Evolutionary conservation across 345 rosid species (phyloP).

Genomic region (Heritiera littoralis): DNA sequence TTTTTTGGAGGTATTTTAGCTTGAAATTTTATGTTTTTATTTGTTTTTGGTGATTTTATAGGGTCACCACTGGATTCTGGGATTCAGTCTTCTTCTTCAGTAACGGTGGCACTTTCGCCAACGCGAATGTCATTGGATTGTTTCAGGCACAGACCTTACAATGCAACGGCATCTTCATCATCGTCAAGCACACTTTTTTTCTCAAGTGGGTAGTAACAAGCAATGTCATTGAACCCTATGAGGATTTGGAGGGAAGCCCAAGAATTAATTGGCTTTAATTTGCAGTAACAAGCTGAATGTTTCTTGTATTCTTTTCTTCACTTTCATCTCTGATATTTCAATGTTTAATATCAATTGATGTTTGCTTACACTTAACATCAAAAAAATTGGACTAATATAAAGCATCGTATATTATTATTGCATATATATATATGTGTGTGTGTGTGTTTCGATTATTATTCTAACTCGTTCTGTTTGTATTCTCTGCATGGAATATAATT

Average conservation of each 20-base stretch:
- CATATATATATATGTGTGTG: not conserved
- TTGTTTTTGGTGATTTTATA: slow-evolving; percentile 16
- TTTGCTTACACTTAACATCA: not conserved
- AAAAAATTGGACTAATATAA: not conserved
- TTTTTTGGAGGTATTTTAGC: not conserved
- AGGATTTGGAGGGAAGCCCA: not conserved
- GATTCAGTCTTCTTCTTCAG: slow-evolving; percentile 54
- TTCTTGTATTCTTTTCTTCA: not conserved
- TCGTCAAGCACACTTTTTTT: slow-evolving; percentile 72
- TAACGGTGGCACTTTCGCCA: slow-evolving; percentile 62
- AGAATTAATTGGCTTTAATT: slow-evolving; percentile 1
- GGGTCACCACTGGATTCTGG: slow-evolving; percentile 69
- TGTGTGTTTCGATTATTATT: not conserved
- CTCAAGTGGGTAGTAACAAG: slow-evolving; percentile 32
- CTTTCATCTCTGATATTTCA: slow-evolving; percentile 1
- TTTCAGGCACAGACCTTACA: slow-evolving; percentile 66
- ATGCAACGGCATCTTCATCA: slow-evolving; percentile 53
- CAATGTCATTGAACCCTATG: not conserved
- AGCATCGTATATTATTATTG: not conserved
- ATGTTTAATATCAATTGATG: not conserved
- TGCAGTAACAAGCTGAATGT: slow-evolving; percentile 4
- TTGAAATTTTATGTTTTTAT: not conserved
- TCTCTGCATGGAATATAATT: not conserved
- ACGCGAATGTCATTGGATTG: slow-evolving; percentile 78
- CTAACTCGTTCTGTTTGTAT: not conserved